These are phyloP conservation scores for Sergeia podlipaevii DNA, from an alignment of 208 protist genomes.

Conservation along the genomic window DNA sequence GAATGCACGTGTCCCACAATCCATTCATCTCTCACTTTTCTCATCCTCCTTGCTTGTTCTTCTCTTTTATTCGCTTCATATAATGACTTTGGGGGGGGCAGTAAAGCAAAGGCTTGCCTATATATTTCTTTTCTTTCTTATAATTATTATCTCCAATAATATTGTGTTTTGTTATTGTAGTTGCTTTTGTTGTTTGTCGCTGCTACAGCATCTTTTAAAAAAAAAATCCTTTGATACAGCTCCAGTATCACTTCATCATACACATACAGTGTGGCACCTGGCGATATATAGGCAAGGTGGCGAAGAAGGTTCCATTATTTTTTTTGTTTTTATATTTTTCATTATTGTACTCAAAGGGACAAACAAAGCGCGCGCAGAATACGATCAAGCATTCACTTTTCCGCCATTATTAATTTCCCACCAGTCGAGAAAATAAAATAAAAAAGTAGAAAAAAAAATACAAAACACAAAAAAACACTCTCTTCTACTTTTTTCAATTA, in stretches of 20 bases:
- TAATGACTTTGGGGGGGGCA: not conserved
- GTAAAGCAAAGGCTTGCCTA: not conserved
- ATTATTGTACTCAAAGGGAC: too few species aligned
- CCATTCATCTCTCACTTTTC: too few species aligned
- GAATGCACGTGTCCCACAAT: too few species aligned
- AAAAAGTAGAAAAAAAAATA: constrained; percentile 13
- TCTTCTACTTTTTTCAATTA: not conserved
- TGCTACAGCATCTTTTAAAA: too few species aligned
- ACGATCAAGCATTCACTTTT: too few species aligned
- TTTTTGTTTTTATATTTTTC: too few species aligned
- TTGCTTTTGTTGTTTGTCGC: constrained; percentile 13
- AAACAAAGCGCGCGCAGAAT: too few species aligned
- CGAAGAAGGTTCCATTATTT: too few species aligned
- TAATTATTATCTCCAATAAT: constrained; percentile 1
- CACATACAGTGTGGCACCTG: too few species aligned
- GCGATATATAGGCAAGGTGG: too few species aligned
- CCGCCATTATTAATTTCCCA: not conserved
- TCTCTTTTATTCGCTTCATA: constrained; percentile 2
- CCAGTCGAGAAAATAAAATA: not conserved
- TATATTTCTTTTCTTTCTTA: constrained; percentile 6
- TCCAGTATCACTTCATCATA: too few species aligned
- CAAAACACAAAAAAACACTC: not conserved
- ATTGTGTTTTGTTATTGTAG: not conserved
- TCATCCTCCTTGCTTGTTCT: constrained; percentile 1
- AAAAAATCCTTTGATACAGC: too few species aligned